A percentile compares a stretch with the other conserved stretches of the same genome.
These are phyloP conservation scores for Oryza punctata DNA, from an alignment of 176 grass and related monocot genomes.

Conservation along the genomic window DNA sequence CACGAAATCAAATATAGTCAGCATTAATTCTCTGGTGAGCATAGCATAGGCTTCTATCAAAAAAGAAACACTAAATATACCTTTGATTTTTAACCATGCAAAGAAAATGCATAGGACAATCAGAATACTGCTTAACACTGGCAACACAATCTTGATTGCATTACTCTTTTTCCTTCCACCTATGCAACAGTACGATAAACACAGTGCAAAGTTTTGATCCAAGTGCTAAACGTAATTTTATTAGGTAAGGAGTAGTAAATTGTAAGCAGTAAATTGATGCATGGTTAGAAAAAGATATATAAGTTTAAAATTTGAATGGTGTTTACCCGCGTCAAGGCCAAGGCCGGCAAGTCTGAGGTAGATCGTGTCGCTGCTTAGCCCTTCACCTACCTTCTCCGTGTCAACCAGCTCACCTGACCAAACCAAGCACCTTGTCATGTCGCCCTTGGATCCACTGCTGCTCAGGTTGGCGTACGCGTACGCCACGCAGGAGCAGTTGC, in stretches of 20 bases:
- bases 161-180: not conserved
- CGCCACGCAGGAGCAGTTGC: slow-evolving; percentile 60
- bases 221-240: no score
- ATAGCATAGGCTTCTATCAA: not conserved
- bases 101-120: slow-evolving; percentile 20
- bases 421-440: slow-evolving; percentile 50
- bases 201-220: no score
- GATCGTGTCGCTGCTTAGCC: slow-evolving; percentile 28
- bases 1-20: not conserved
- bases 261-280: no score
- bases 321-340: no score
- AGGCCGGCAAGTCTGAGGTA: slow-evolving; percentile 29
- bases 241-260: no score
- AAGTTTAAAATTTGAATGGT: no score
- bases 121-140: not conserved
- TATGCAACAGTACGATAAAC: not conserved
- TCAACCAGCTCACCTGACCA: slow-evolving; percentile 52
- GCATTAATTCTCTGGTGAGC: not conserved
- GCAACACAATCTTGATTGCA: not conserved
- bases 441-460: slow-evolving; percentile 29
- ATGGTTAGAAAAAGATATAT: no score
- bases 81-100: not conserved
- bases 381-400: slow-evolving; percentile 8
- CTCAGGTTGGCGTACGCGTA: slow-evolving; percentile 55
- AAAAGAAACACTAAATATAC: not conserved